Evolutionary conservation across 768 basidiomycete species (phyloP), one percentile per base, ranked within the genome.

Genomic region (Lanmaoa pseudosensibilis): DNA sequence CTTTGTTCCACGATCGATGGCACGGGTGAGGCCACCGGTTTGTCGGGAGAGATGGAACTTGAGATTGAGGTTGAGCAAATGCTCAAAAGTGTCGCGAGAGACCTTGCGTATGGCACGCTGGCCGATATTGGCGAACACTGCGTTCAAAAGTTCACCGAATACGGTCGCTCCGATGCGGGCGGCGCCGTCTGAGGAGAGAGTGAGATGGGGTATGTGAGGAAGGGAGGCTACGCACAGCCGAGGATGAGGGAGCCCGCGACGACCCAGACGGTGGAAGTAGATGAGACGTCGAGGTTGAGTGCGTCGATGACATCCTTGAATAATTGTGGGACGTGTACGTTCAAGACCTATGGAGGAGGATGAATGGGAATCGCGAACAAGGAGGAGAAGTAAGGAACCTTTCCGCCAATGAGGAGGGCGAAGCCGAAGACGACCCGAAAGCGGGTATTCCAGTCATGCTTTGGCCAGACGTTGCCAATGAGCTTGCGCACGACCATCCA

Each of bases 1-100:
- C 94, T 98, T 99, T 33, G 97, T 98, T 33, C 97, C 97, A 15
- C 97, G 82, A 69, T 99, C 97, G 61, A 99, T 98, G 5, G 97
- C 97, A 41, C 97, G 78, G 2, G 94, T 98, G 44, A 99, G 78
- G 2, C 97, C 97, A 27, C 97, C 97, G 0, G 97, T 99, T 68
- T 98, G 96, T 36, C 96, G 75, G 18, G 88, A 85, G 32, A 98
- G 79, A 66, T 99, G 97, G 73, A 98, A 99, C 49, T 83, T 86
- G 70, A 98, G 80, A 65, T 97, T 92, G 64, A 98, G 82, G 68
- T 91, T 83, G 58, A 99, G 80, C 15, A 99, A 75, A 67, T 99
- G 97, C 56, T 91, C 88, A 59, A 99, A 99, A 0, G 96, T 98
- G 63, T 94, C 88, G n/a, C 90, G 79, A 2, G 97, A 95, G 45